Evolutionary conservation across 345 rosid species (phyloP).

Genomic region (Acer yangbiense): DNA sequence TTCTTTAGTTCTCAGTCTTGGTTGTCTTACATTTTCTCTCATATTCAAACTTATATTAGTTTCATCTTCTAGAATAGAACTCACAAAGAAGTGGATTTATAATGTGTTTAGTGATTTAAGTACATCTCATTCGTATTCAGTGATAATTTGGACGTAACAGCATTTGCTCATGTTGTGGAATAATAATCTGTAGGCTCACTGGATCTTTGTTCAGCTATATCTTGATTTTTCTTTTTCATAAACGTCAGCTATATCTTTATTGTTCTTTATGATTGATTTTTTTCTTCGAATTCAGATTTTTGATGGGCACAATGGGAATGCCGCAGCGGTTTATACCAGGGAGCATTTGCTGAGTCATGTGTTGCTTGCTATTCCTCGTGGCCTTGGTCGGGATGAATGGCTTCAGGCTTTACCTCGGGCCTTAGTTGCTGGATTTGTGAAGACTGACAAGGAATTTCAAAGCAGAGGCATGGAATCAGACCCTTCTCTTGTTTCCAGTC

Average conservation of each 20-base stretch:
- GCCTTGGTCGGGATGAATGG: constrained; percentile 84
- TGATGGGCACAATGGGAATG: constrained; percentile 94
- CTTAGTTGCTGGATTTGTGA: constrained; percentile 88
- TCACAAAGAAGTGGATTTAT: not conserved
- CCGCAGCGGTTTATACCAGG: constrained; percentile 80
- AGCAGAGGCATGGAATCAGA: constrained; percentile 54
- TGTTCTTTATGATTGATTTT: constrained; percentile 2
- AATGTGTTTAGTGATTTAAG: not conserved
- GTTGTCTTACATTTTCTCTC: not conserved
- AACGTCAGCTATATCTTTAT: constrained; percentile 2
- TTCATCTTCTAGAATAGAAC: not conserved
- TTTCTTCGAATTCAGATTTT: constrained; percentile 54
- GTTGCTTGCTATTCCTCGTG: constrained; percentile 68
- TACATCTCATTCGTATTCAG: not conserved
- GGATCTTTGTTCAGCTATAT: constrained; percentile 7
- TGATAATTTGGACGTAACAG: not conserved
- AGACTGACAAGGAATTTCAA: constrained; percentile 95
- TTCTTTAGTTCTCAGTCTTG: not conserved
- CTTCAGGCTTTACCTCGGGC: constrained; percentile 88
- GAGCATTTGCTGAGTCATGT: constrained; percentile 75
- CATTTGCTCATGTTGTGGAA: not conserved
- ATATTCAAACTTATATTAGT: not conserved
- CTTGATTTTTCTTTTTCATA: not conserved
- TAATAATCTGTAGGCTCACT: constrained; percentile 2
- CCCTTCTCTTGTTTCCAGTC: constrained; percentile 12